Evolutionary conservation across 768 basidiomycete species (phyloP).

Genomic region (Mycena galopus): DNA sequence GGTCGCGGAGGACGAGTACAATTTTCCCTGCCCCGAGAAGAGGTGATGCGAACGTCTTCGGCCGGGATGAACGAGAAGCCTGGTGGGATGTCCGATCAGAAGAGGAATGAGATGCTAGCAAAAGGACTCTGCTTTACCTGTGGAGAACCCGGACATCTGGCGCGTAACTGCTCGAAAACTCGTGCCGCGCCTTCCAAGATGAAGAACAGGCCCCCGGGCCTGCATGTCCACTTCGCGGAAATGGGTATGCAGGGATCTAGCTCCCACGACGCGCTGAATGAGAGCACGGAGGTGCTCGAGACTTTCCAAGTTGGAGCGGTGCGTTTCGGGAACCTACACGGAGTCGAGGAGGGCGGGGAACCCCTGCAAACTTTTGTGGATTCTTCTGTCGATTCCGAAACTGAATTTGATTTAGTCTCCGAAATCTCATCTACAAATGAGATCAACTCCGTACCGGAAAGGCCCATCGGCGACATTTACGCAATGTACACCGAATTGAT

Average conservation of each 20-base stretch:
- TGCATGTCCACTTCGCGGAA: not conserved
- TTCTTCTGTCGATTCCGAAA: not conserved
- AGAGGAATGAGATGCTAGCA: conserved; percentile 15
- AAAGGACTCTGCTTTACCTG: conserved; percentile 21
- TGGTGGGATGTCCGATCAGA: not conserved
- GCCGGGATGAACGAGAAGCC: not conserved
- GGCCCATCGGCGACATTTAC: not conserved
- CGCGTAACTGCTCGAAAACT: conserved; percentile 17
- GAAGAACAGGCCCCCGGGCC: conserved; percentile 15
- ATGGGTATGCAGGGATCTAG: not conserved
- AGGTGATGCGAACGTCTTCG: not conserved
- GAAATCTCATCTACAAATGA: not conserved
- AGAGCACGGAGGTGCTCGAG: conserved; percentile 10
- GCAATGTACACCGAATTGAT: not conserved
- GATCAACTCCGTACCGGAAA: not conserved
- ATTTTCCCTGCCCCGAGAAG: not conserved
- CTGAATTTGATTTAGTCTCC: not conserved
- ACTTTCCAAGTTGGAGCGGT: not conserved
- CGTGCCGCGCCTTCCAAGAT: not conserved
- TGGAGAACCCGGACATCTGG: conserved; percentile 12
- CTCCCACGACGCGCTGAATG: not conserved
- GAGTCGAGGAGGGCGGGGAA: conserved; percentile 16
- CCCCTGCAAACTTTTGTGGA: conserved; percentile 7
- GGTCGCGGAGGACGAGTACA: not conserved
- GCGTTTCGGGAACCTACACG: not conserved